Evolutionary conservation across 371 early-diverging fungal genomes (phyloP), one percentile per base, ranked within the genome.

Genomic region (Mortierella sp.): DNA sequence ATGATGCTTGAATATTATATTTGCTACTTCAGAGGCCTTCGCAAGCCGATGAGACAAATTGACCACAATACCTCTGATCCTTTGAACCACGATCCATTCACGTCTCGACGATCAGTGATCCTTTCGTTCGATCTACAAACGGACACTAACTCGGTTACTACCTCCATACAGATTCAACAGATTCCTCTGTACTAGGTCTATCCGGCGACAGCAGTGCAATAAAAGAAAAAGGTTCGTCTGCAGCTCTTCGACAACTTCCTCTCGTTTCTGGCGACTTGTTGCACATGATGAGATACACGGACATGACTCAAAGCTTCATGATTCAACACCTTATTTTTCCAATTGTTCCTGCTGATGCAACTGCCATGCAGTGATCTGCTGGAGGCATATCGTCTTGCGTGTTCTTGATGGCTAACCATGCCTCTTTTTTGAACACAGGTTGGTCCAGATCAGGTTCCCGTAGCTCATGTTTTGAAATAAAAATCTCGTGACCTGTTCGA

Each of bases 1-100:
- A 67, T 73, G 73, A 73, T 73, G 73, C 62, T 53, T 67, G 54
- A 62, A 59, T 60, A 63, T 59, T n/a, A 71, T 73, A 73, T 73
- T 73, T 73, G 73, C 73, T 73, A 73, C 73, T 73, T 73, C 73
- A 73, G 73, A 73, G 73, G 67, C 63, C 48, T 49, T 67, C 67
- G 67, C 67, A 52, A 56, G 67, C 67, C 73, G 55, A 73, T 73
- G 73, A 73, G 73, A 73, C 73, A 73, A 73, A 63, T 44, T 73
- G 52, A 62, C 73, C 73, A 73, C 67, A 54, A 34, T 10, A 34
- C 34, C 10, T 34, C 34, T 34, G 34, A 34, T 34, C 34, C 34
- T 7, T 4, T 34, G 34, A 4, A 34, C n/a, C 34, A 34, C 34
- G 10, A 40, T 14, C 29, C 49, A 61, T 62, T 29, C 37, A 16